phyloP scores from a whole-genome alignment of 1,284 basidiomycete genomes.

The Schizopora paradoxa region DNA sequence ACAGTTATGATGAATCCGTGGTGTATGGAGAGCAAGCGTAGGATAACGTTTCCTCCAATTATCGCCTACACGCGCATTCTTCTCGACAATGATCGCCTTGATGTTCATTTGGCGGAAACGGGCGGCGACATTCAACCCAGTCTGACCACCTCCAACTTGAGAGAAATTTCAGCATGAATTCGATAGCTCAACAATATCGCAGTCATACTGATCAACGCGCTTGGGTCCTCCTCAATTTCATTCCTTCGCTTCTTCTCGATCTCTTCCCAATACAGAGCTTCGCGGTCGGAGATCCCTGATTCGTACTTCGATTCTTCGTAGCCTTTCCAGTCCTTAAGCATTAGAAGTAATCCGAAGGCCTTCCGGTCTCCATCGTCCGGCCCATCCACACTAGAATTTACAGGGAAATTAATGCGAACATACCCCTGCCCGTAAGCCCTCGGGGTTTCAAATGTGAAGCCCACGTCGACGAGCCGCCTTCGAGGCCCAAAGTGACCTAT shows the following conservation, averaged over 20 bases:
- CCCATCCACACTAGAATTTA: not conserved
- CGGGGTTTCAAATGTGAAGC: constrained; percentile 15
- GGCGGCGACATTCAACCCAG: constrained; percentile 46
- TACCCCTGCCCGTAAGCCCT: constrained; percentile 11
- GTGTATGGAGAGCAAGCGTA: constrained; percentile 42
- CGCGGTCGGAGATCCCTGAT: constrained; percentile 18
- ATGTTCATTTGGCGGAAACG: constrained; percentile 48
- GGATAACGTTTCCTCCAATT: constrained; percentile 51
- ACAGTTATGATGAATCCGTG: constrained; percentile 11
- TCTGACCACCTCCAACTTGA: constrained; percentile 51
- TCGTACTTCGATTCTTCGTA: constrained; percentile 26
- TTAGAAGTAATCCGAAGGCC: constrained; percentile 26
- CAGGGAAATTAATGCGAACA: constrained; percentile 8
- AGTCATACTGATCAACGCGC: constrained; percentile 12
- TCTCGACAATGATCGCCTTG: constrained; percentile 44
- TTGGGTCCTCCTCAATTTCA: constrained; percentile 15
- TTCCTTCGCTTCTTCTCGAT: constrained; percentile 19
- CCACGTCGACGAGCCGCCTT: constrained; percentile 1
- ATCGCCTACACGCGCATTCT: constrained; percentile 43
- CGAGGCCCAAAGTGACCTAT: constrained; percentile 4
- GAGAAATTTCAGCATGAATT: not conserved
- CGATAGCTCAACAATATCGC: not conserved
- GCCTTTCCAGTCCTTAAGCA: constrained; percentile 28
- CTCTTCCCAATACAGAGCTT: constrained; percentile 22
- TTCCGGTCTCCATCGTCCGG: constrained; percentile 15